Base-by-base conservation (phyloP, 1,139 yeast genomes). In the Citeromyces hawaiiensis region DNA sequence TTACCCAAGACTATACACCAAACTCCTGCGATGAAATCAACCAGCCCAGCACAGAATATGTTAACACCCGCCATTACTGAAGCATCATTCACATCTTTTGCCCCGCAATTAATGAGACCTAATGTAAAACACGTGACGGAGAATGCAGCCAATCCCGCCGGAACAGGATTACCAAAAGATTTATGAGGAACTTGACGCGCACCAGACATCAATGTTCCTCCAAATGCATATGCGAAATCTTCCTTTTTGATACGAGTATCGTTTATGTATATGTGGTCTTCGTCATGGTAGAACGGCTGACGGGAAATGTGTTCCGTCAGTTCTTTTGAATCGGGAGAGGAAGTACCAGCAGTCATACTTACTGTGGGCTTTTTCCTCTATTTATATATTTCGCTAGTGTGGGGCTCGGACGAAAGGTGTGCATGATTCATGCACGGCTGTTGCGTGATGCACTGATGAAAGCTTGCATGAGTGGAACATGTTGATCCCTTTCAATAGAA, bases 1-100 rank as follows among this genome's bases (percentile, higher is more conserved):
- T 80, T 80, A 27, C 58, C 57, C 33, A 56, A 44, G 10, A 56
- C 38, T 32, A 57, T 48, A 42, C 60, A 56, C 62, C 72, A 63
- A 10, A 66, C 49, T 3, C 76, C 77, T 5, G 70, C 70, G 31
- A 68, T 54, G 6, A 69, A 51, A 53, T 69, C 73, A 17, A 63
- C 64, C 0, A 59, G 54, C 8, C 76, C 76, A 7, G 74, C 69
- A 37, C 68, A 68, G 45, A 70, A 68, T 38, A 64, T 54, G 13
- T 62, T 57, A 15, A 66, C 56, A 13, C 70, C 69, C 11, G 71
- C 50, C 11, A 63, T 54, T 2, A 59, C 52, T 39, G 59, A 57
- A n/a, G 66, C 58, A 14, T 46, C 47, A n/a, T 46, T 44, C 36
- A 65, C 64, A 6, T 59, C 56, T 44, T 57, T 54, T 5, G 68